Conservation (phyloP, 257 asterid species). For the Solanum tacnaense region DNA sequence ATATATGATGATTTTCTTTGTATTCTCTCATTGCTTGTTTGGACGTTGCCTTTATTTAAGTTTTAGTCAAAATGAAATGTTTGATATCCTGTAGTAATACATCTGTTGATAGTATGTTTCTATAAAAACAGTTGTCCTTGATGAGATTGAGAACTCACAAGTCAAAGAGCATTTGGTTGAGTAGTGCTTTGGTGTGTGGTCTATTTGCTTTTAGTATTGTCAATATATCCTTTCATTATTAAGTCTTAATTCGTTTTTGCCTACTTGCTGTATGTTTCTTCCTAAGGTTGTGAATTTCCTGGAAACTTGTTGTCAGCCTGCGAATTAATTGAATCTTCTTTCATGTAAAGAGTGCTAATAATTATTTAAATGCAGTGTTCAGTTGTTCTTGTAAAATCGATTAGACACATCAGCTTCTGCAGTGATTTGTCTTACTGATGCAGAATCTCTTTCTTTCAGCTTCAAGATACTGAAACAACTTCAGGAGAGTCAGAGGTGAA, state of each 20-base stretch:
- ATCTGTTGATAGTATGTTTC: not conserved
- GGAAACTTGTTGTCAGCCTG: not conserved
- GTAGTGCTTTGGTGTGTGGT: not conserved
- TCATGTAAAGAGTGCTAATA: not conserved
- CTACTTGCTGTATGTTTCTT: not conserved
- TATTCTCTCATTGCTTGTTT: not conserved
- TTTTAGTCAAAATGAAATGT: not conserved
- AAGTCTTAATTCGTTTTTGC: not conserved
- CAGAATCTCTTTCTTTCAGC: conserved; percentile 37
- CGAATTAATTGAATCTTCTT: not conserved
- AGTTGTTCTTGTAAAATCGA: not conserved
- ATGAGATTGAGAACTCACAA: not conserved
- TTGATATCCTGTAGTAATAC: not conserved
- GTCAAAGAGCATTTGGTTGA: not conserved
- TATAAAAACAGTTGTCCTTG: not conserved
- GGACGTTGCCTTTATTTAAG: not conserved
- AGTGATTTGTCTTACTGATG: not conserved
- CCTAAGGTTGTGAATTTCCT: not conserved
- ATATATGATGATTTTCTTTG: not conserved
- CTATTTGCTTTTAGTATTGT: not conserved
- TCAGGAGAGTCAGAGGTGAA: conserved; percentile 72
- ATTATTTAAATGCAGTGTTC: not conserved
- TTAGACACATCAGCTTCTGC: not conserved
- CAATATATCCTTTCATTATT: not conserved
- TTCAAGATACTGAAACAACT: conserved; percentile 67